Conservation (phyloP, 805 yeast species). For the Starmerella ratchasimensis region DNA sequence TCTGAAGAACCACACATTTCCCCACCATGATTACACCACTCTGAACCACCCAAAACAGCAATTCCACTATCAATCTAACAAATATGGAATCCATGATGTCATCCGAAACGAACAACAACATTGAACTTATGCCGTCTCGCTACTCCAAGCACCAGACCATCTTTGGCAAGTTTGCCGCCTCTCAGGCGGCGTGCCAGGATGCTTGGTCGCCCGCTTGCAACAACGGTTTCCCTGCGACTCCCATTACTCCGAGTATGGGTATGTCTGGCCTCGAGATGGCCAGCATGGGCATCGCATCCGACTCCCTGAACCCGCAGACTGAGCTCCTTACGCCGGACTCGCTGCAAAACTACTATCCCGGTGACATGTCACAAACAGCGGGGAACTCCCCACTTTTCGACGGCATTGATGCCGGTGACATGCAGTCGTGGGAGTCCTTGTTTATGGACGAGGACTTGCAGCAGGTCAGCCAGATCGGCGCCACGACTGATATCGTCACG, state of each 20-base stretch:
- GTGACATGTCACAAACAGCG: constrained; percentile 16
- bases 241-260: constrained; percentile 12
- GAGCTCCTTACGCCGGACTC: constrained; percentile 15
- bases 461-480: too few relatives aligned
- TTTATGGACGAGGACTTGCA: constrained; percentile 12
- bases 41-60: too few relatives aligned
- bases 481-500: too few relatives aligned
- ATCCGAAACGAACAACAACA: too few relatives aligned
- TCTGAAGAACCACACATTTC: constrained; percentile 1
- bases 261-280: constrained; percentile 2
- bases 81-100: neutral
- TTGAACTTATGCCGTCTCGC: constrained; percentile 11
- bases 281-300: constrained; percentile 3
- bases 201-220: constrained; percentile 19
- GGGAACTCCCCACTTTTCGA: constrained; percentile 25
- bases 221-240: constrained; percentile 12
- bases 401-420: constrained; percentile 16
- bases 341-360: constrained; percentile 17
- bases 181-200: constrained; percentile 21
- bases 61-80: constrained; percentile 1
- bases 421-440: constrained; percentile 18
- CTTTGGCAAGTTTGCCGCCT: constrained; percentile 26
- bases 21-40: constrained; percentile 8
- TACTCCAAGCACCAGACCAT: constrained; percentile 23
- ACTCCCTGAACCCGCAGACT: neutral